Percentiles rank a stretch among this genome's conserved stretches.
These are phyloP conservation scores for Penicillium canariense DNA, from an alignment of 495 filamentous ascomycete genomes.

Conservation along the genomic window DNA sequence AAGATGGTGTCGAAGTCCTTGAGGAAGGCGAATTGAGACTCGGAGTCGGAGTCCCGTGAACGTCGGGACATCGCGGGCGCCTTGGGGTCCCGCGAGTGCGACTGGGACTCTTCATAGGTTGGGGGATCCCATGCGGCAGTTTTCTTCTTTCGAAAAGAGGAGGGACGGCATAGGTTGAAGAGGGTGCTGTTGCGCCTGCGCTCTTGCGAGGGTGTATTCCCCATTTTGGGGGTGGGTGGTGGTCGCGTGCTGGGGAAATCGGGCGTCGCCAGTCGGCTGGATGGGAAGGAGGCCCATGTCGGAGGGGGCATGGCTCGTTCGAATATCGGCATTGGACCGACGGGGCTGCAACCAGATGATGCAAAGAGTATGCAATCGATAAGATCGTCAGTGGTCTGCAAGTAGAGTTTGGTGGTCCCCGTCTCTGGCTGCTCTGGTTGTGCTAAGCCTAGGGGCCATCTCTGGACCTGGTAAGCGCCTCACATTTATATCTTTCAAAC, in stretches of 20 bases:
- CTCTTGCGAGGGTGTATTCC: neutral
- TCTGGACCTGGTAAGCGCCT: no score
- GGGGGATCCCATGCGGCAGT: constrained; percentile 31
- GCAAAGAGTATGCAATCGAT: constrained; percentile 14
- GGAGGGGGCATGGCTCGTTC: constrained; percentile 12
- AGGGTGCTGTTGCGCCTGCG: neutral
- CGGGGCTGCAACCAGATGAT: constrained; percentile 1
- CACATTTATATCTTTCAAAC: no score
- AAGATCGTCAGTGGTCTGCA: neutral
- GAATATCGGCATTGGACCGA: constrained; percentile 4
- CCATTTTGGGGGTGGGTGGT: neutral
- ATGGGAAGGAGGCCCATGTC: constrained; percentile 20
- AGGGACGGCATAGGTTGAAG: neutral
- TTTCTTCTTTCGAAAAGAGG: neutral
- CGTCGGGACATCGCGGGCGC: neutral
- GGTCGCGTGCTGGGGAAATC: neutral
- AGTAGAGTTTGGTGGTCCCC: constrained; percentile 1
- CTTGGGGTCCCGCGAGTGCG: constrained; percentile 3
- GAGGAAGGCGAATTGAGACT: constrained; percentile 73
- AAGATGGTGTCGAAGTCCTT: constrained; percentile 87
- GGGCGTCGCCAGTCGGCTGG: constrained; percentile 1
- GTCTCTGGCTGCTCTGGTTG: neutral
- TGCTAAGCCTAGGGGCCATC: neutral
- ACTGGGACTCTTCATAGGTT: constrained; percentile 24
- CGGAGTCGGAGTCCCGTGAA: constrained; percentile 10